A percentile compares a stretch with the other conserved stretches of the same genome.
Conservation (phyloP, 225 moss, liverwort and hornwort species). For the Straminergon stramineum region DNA sequence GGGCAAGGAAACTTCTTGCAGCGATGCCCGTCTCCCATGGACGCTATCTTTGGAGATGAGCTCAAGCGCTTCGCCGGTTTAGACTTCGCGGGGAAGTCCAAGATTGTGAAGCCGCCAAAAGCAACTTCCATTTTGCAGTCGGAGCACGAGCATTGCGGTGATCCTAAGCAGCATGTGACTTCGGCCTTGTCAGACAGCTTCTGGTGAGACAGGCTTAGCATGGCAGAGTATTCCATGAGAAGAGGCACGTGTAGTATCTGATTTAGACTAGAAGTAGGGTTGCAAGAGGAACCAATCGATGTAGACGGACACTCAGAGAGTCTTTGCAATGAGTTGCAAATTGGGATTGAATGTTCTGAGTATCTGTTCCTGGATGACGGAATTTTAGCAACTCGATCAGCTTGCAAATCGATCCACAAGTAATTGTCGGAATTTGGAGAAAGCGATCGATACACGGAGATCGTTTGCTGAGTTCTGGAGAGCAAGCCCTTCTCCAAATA, state of each 20-base stretch:
- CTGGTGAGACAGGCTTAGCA: background rate
- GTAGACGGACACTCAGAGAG: no score
- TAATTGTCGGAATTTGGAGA: background rate
- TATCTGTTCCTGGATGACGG: background rate
- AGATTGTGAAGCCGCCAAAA: background rate
- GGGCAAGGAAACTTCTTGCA: slow-evolving; percentile 3
- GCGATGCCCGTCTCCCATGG: background rate
- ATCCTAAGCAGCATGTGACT: background rate
- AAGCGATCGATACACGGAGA: background rate
- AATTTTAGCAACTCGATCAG: background rate
- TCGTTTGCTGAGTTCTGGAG: background rate
- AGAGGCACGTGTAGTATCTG: background rate
- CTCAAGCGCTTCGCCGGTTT: background rate
- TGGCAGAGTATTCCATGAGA: background rate
- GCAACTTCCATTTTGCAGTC: background rate
- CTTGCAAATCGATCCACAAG: background rate
- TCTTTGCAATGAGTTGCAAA: background rate
- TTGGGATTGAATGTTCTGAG: background rate
- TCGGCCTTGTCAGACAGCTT: background rate
- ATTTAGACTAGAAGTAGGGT: background rate
- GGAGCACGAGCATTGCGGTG: background rate
- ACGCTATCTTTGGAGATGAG: background rate
- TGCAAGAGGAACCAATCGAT: background rate
- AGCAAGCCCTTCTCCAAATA: background rate
- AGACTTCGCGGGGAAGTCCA: background rate